Base-by-base conservation (phyloP, 768 basidiomycete species). In the Boletus speciosus region DNA sequence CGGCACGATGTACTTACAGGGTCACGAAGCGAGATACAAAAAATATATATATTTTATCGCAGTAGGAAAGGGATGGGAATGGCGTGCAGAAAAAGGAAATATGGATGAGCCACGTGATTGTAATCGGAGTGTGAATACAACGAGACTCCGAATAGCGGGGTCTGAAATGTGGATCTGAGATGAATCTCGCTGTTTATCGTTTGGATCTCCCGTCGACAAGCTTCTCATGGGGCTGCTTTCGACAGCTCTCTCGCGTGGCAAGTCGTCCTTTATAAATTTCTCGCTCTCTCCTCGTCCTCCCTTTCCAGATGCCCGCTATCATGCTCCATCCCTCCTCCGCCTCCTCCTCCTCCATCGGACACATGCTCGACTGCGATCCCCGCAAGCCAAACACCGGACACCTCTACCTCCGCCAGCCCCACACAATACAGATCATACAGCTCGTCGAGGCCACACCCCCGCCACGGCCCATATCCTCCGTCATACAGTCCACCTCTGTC, bases 401-500 rank as follows among this genome's bases (percentile, higher is more conserved):
- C 47, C 72, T 81, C 63, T 74, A 75, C 69, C 65, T 78, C 58
- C 68, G 74, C 61, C 75, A 80, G 54, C 80, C 76, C 1, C 77
- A 80, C 66, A 66, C 78, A 21, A 70, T 83, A 21, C 80, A 84
- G 66, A 82, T 88, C 73, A 89, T 90, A 48, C 81, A 88, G 72
- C 86, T 89, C 69, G 81, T 83, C 47, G 87, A 89, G 63, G 83
- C 81, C 0, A 34, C 64, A 0, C 78, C 86, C 1, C 85, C 86
- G 0, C 71, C 75, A 62, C 46, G 70, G 76, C 41, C 67, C 73
- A 44, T 78, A 70, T 56, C 71, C 64, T 64, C 66, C 59, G 60
- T 61, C 62, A 52, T 63, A 56, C 51, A 54, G 3, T 51, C 74
- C 72, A 69, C 69, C 75, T 69, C 69, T 16, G 73, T 71, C 3